Evolutionary conservation across 2,329 filamentous ascomycete species (phyloP), one percentile per base, ranked within the genome.

Genomic region (Lachnellula cervina): DNA sequence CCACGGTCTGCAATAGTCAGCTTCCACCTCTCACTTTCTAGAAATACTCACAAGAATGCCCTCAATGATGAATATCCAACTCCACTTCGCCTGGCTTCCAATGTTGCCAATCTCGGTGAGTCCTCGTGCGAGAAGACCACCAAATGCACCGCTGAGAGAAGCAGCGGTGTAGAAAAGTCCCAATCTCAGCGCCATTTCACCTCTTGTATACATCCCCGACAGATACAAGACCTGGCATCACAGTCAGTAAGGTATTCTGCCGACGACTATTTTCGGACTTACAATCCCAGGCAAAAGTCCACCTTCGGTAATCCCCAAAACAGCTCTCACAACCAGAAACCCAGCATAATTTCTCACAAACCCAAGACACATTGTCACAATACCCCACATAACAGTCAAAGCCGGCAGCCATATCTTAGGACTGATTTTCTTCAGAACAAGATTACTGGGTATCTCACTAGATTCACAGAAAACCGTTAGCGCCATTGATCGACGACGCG

Each of bases 141-240:
- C 76, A 59, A 80, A 78, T 6, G 75, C 76, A 28, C 82, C 82
- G 0, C 82, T 84, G 5, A 88, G 70, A 1, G 83, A 85, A 0
- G 84, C 83, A 1, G 83, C 82, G 0, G 83, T 86, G 66, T 87
- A 88, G 64, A 88, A 87, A 5, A 88, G 72, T 32, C 83, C 85
- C 49, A 88, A 84, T 4, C 85, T 87, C 84, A 68, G 47, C 7
- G 65, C 65, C 61, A 67, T 65, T 49, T 67, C 66, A 16, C 63
- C 75, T n/a, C 80, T 75, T 19, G 75, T 79, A 56, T 84, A 83
- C 59, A 88, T 78, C 6, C 77, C 75, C 0, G 83, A 85, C 13
- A 89, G 75, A 63, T 88, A 88, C 1, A 89, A 71, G 1, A 87
- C 77, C 76, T 80, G 44, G 2, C 16, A 3, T 49, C 7, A 44